Base-by-base conservation (phyloP, 2,329 filamentous ascomycete genomes). In the Xylariomycetidae sp. region DNA sequence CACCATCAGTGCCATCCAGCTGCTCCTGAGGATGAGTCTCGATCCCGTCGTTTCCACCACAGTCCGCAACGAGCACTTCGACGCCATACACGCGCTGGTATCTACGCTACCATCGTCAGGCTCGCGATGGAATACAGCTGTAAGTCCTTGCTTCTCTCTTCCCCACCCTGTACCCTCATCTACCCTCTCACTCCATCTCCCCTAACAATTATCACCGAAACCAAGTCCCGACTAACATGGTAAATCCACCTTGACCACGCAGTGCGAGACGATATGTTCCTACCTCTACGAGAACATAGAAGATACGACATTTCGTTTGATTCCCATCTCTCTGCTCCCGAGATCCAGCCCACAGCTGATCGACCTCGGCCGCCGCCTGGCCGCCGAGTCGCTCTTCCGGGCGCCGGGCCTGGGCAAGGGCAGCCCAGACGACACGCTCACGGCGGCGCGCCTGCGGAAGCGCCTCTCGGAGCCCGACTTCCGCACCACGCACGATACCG, bases 311-410 rank as follows among this genome's bases (percentile, higher is more conserved):
- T 61, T 86, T 3, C 74, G 78, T 34, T 66, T 70, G 34, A 72
- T 76, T 27, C 63, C 80, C 4, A 62, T 88, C 9, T 59, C 69
- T 13, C 67, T 70, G 27, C 67, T 90, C 12, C 77, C 83, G 1
- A 61, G 72, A 8, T 65, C 62, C 5, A 69, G 63, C 4, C 48
- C 63, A 0, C 57, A 57, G 12, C 58, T 74, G 2, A 72, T 82
- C 40, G 72, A 81, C 22, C 63, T 90, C 17, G 73, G 81, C 19
- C 71, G 82, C 9, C 67, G 80, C 20, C 66, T 92, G 6, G 82
- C 85, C 3, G 62, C 82, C 5, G 70, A 73, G 2, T 80, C 77
- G 43, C 66, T 86, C 42, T 74, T 85, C 40, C 53, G 67, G 18
- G 66, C 79, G 42, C 47, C 63, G 1, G 42, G 55, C 1, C 59